A percentile compares a stretch with the other conserved stretches of the same genome.
These are phyloP conservation scores for Aechmea fasciata DNA, from an alignment of 176 grass and related monocot species.

Conservation along the genomic window DNA sequence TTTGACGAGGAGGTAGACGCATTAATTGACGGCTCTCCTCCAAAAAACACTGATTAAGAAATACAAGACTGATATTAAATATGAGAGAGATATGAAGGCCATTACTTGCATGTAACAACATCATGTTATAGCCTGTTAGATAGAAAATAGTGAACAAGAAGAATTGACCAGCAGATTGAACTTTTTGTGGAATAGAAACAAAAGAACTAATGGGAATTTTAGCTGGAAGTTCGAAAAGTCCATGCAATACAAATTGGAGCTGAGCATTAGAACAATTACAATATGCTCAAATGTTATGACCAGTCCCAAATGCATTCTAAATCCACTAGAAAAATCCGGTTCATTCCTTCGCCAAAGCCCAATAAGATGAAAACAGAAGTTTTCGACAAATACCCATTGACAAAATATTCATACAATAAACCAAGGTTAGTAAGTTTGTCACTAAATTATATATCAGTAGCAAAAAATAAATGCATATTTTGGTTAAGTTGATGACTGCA, in stretches of 20 bases:
- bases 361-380: too few relatives aligned
- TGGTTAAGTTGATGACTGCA: neutral
- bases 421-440: neutral
- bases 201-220: too few relatives aligned
- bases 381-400: neutral
- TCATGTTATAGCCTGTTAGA: neutral
- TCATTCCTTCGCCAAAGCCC: too few relatives aligned
- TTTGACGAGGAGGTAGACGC: conserved; percentile 87
- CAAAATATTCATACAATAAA: neutral
- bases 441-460: conserved; percentile 1
- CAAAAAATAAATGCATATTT: conserved; percentile 6
- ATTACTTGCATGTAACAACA: neutral
- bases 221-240: too few relatives aligned
- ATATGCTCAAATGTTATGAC: too few relatives aligned
- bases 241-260: too few relatives aligned
- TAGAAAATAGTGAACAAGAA: neutral
- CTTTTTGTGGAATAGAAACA: too few relatives aligned
- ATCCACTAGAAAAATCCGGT: too few relatives aligned
- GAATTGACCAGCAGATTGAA: neutral
- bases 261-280: too few relatives aligned
- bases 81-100: neutral
- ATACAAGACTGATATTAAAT: conserved; percentile 1
- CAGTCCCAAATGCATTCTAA: too few relatives aligned
- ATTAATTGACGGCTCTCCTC: conserved; percentile 92
- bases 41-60: conserved; percentile 81